These are phyloP conservation scores for Sphagnurus paluster DNA, from an alignment of 1,284 basidiomycete genomes.

Conservation along the genomic window DNA sequence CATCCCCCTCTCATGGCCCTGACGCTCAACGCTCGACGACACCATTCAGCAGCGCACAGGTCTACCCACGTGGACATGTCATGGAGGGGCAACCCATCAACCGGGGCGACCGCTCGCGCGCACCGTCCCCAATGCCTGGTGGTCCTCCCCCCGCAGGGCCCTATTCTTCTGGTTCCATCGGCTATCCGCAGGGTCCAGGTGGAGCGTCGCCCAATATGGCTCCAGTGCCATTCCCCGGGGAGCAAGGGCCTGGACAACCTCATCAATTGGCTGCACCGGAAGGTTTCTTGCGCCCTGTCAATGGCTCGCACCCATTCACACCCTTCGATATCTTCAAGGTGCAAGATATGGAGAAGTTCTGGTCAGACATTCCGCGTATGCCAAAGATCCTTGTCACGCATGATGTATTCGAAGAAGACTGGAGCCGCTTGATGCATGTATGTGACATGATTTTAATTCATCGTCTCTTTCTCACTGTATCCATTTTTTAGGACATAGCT, in stretches of 20 bases:
- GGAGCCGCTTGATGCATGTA: conserved; percentile 75
- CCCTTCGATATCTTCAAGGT: conserved; percentile 70
- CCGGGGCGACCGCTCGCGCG: conserved; percentile 25
- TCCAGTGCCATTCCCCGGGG: conserved; percentile 18
- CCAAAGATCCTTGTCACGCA: conserved; percentile 71
- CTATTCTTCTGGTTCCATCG: conserved; percentile 16
- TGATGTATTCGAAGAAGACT: conserved; percentile 74
- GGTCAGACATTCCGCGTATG: conserved; percentile 65
- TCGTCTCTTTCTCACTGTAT: conserved; percentile 1
- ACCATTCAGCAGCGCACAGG: conserved; percentile 27
- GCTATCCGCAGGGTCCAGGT: conserved; percentile 23
- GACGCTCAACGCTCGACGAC: conserved; percentile 37
- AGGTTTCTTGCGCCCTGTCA: conserved; percentile 68
- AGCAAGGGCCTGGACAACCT: conserved; percentile 31
- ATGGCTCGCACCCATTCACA: conserved; percentile 63
- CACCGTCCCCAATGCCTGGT: conserved; percentile 29
- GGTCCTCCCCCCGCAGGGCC: conserved; percentile 13
- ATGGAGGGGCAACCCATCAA: conserved; percentile 49
- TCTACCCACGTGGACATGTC: conserved; percentile 56
- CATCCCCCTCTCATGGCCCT: conserved; percentile 29
- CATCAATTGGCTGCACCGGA: conserved; percentile 61
- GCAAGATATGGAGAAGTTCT: conserved; percentile 72
- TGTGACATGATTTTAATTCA: too few species aligned
- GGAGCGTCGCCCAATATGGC: conserved; percentile 30
- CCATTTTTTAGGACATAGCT: conserved; percentile 56